These are phyloP conservation scores for Circinella minor DNA, from an alignment of 371 early-diverging fungal species.

Conservation along the genomic window DNA sequence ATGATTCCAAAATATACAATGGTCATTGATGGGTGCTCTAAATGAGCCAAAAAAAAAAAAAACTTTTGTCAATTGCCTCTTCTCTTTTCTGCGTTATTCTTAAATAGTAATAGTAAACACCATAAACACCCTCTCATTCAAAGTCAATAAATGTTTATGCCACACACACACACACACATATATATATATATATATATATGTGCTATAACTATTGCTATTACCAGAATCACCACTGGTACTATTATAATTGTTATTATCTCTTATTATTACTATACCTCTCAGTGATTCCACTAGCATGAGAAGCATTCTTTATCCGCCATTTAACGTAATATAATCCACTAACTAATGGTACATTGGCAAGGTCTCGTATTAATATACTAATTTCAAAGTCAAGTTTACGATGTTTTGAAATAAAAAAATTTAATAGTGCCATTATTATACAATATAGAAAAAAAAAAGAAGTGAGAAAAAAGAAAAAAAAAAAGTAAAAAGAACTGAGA, in stretches of 20 bases:
- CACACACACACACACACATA: too few relatives aligned
- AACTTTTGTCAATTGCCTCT: too few relatives aligned
- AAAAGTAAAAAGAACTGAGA: background rate
- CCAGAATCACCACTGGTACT: too few relatives aligned
- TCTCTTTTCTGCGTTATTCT: too few relatives aligned
- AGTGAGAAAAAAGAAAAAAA: constrained; percentile 7
- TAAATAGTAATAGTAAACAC: background rate
- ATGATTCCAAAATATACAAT: constrained; percentile 58
- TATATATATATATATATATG: too few relatives aligned
- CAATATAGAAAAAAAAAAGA: background rate
- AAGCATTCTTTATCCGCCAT: constrained; percentile 62
- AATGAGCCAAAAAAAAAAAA: background rate
- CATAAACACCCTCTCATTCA: too few relatives aligned
- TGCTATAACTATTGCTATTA: too few relatives aligned
- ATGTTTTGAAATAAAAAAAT: constrained; percentile 58
- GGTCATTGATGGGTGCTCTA: constrained; percentile 63
- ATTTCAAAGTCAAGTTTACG: constrained; percentile 63
- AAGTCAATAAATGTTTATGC: too few relatives aligned
- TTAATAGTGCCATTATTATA: constrained; percentile 34
- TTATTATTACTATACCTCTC: constrained; percentile 46
- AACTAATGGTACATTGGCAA: constrained; percentile 68
- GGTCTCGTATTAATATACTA: constrained; percentile 56
- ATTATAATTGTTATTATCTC: too few relatives aligned
- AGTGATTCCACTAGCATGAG: constrained; percentile 49
- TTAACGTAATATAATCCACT: constrained; percentile 68